Percentiles rank a stretch among this genome's conserved stretches.
phyloP scores from a whole-genome alignment of 1,284 basidiomycete species.

The Puccinia triticina region DNA sequence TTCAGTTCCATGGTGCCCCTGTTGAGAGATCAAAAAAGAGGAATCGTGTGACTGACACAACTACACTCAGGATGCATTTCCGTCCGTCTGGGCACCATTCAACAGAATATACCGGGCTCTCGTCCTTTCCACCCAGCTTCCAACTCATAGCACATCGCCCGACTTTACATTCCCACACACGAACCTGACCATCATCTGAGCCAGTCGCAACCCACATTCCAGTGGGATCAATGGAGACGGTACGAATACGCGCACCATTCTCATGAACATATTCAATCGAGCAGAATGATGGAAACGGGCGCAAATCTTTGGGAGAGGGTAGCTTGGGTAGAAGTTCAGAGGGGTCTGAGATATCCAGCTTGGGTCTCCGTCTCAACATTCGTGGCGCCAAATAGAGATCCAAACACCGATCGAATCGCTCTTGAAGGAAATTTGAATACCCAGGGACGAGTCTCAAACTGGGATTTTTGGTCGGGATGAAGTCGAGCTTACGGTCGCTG shows the following conservation, averaged over 20 bases:
- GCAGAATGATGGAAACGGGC: slow-evolving; percentile 89
- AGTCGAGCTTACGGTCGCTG: slow-evolving; percentile 88
- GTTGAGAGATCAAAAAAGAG: neutral
- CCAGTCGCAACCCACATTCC: slow-evolving; percentile 91
- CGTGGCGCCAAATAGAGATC: slow-evolving; percentile 97
- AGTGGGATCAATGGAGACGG: slow-evolving; percentile 79
- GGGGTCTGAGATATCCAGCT: slow-evolving; percentile 73
- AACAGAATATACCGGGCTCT: slow-evolving; percentile 71
- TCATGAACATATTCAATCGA: slow-evolving; percentile 75
- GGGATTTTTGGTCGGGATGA: slow-evolving; percentile 83
- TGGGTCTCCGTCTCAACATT: slow-evolving; percentile 72
- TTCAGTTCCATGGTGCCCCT: neutral
- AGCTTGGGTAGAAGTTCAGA: slow-evolving; percentile 89
- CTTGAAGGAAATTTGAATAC: slow-evolving; percentile 88
- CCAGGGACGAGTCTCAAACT: slow-evolving; percentile 87
- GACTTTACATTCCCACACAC: slow-evolving; percentile 91
- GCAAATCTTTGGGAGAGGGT: slow-evolving; percentile 87
- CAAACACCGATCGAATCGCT: slow-evolving; percentile 89
- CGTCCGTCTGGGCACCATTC: slow-evolving; percentile 93
- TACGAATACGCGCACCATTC: slow-evolving; percentile 70
- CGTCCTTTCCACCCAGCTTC: slow-evolving; percentile 72
- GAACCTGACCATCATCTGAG: slow-evolving; percentile 83
- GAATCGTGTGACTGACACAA: slow-evolving; percentile 67
- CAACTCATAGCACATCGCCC: slow-evolving; percentile 87
- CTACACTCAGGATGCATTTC: slow-evolving; percentile 77